Conservation (phyloP, 2,329 filamentous ascomycete genomes). For the Zopfia rhizophila region DNA sequence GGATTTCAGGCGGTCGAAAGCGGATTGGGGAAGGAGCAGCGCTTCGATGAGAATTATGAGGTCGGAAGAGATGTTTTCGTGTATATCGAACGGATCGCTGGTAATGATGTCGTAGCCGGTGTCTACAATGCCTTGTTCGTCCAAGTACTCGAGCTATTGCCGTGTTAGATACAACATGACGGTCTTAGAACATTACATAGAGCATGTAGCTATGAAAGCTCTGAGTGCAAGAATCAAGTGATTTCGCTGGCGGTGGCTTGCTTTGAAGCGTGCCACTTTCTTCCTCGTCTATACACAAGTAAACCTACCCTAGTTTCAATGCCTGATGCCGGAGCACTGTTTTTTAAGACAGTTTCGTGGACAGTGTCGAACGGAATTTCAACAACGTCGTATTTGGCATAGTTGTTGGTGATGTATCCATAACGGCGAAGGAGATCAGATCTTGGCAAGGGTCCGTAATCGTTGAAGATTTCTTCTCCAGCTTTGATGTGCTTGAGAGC, state of each 20-base stretch:
- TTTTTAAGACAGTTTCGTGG: conserved; percentile 56
- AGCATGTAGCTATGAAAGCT: not conserved
- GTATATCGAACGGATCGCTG: conserved; percentile 44
- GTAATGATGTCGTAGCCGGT: conserved; percentile 72
- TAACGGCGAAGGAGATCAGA: conserved; percentile 86
- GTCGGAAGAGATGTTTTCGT: conserved; percentile 54
- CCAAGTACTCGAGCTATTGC: conserved; percentile 67
- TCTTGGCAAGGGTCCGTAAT: conserved; percentile 86
- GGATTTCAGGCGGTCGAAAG: conserved; percentile 54
- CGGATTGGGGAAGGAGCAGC: conserved; percentile 53
- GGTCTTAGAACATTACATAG: not conserved
- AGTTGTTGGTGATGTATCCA: conserved; percentile 84
- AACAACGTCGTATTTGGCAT: conserved; percentile 82
- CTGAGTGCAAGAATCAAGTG: too few relatives aligned
- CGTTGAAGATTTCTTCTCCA: conserved; percentile 85
- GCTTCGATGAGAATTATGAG: conserved; percentile 57
- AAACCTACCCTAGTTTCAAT: conserved; percentile 35
- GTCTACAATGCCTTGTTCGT: conserved; percentile 73
- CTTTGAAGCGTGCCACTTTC: too few relatives aligned
- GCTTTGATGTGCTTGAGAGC: conserved; percentile 73
- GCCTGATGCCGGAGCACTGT: too few relatives aligned
- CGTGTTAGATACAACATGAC: not conserved
- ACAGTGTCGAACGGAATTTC: conserved; percentile 76
- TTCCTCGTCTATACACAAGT: conserved; percentile 17
- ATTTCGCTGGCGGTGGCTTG: too few relatives aligned